These are phyloP conservation scores for Globisporangium perplexum DNA, from an alignment of 352 stramenopile genomes.

Conservation along the genomic window DNA sequence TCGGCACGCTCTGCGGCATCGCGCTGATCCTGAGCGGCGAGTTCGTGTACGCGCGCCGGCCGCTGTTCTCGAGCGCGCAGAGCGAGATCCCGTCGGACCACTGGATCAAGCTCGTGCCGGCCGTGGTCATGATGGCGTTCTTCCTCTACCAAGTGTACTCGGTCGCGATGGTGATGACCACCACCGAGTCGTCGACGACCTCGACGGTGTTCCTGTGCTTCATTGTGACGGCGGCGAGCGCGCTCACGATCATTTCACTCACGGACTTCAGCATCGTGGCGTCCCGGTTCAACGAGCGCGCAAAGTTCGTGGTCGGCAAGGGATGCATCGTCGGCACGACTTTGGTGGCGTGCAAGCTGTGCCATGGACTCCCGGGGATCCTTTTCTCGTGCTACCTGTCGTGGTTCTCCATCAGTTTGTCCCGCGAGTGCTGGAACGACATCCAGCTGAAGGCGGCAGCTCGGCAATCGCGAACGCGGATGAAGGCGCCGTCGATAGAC, in stretches of 20 bases:
- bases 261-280: constrained; percentile 37
- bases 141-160: constrained; percentile 50
- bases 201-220: constrained; percentile 41
- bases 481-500: background rate
- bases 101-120: constrained; percentile 71
- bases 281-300: constrained; percentile 22
- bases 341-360: constrained; percentile 37
- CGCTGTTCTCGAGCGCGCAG: constrained; percentile 19
- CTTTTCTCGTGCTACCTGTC: constrained; percentile 54
- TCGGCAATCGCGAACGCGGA: background rate
- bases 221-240: constrained; percentile 31
- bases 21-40: constrained; percentile 56
- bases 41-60: constrained; percentile 23
- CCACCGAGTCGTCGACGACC: constrained; percentile 27
- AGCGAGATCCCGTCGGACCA: constrained; percentile 56
- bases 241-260: constrained; percentile 41
- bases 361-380: constrained; percentile 31
- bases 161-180: constrained; percentile 28
- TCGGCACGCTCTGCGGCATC: constrained; percentile 60
- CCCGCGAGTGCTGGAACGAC: constrained; percentile 67
- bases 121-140: constrained; percentile 59
- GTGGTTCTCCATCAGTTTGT: constrained; percentile 64
- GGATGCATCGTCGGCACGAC: constrained; percentile 43
- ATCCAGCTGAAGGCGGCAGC: constrained; percentile 27
- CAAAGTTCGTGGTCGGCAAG: constrained; percentile 23